Percentiles rank a stretch among this genome's conserved stretches.
These are phyloP conservation scores for Schoenoplectus tabernaemontani DNA, from an alignment of 202 grass and related monocot genomes.

Conservation along the genomic window DNA sequence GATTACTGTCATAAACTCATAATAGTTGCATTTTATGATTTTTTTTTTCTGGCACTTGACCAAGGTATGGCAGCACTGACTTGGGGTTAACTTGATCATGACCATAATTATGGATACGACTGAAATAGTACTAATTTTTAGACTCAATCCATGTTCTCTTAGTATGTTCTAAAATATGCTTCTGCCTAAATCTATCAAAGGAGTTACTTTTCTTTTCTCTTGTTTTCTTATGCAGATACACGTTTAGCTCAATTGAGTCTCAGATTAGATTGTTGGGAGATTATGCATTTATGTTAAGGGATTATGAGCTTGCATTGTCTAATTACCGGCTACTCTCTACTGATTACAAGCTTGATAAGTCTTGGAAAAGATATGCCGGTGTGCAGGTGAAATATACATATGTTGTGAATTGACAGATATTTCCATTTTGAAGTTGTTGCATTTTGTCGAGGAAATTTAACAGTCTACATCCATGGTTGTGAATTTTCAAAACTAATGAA, in stretches of 20 bases:
- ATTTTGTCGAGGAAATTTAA: neutral
- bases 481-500: neutral
- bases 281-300: conserved; percentile 94
- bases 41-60: conserved; percentile 2
- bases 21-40: neutral
- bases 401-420: neutral
- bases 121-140: neutral
- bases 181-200: conserved; percentile 5
- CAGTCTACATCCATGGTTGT: neutral
- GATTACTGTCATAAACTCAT: neutral
- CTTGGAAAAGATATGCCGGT: conserved; percentile 90
- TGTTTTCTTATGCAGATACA: conserved; percentile 60
- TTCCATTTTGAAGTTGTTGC: neutral
- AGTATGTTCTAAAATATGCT: neutral
- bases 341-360: conserved; percentile 98
- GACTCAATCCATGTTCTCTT: neutral
- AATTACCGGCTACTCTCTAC: conserved; percentile 92
- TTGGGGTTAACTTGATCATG: neutral
- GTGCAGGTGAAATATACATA: conserved; percentile 54
- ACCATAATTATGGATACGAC: neutral
- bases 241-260: conserved; percentile 95
- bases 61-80: neutral
- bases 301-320: conserved; percentile 98
- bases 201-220: conserved; percentile 32
- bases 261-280: conserved; percentile 96